Conservation (phyloP, 2,329 filamentous ascomycete species). For the Aspergillus flavus region DNA sequence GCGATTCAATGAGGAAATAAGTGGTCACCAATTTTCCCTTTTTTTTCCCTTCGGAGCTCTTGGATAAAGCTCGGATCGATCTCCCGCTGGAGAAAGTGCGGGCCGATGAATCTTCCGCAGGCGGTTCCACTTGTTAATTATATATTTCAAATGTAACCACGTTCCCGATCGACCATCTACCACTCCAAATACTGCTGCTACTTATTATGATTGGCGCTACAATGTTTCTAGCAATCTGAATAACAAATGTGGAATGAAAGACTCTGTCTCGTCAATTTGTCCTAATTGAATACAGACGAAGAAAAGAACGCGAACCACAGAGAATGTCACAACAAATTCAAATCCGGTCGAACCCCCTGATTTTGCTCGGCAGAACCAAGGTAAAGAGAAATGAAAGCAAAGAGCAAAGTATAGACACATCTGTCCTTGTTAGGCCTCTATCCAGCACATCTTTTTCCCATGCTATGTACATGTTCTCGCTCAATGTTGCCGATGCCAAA, state of each 20-base stretch:
- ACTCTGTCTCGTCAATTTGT: not conserved
- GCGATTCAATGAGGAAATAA: constrained; percentile 12
- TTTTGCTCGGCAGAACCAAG: constrained; percentile 4
- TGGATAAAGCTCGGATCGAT: not conserved
- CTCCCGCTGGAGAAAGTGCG: constrained; percentile 17
- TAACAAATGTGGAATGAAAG: not conserved
- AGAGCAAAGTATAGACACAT: not conserved
- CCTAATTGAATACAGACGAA: constrained; percentile 11
- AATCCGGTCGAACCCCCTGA: not conserved
- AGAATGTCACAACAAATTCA: not conserved
- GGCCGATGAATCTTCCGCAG: constrained; percentile 28
- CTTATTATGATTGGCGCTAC: not conserved
- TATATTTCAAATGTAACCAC: not conserved
- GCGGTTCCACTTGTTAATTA: not conserved
- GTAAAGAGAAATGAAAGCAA: not conserved
- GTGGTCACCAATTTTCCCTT: not conserved
- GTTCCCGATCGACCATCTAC: not conserved
- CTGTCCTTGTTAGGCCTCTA: not conserved
- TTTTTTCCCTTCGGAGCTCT: not conserved
- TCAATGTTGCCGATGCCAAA: not conserved
- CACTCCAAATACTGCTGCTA: not conserved
- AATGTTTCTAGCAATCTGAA: not conserved
- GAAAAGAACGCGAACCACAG: not conserved
- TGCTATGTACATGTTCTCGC: constrained; percentile 7
- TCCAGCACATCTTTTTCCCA: constrained; percentile 9